A percentile compares a stretch with the other conserved stretches of the same genome.
Evolutionary conservation across 1,139 yeast genomes (phyloP).

Genomic region (Yamadazyma triangularis): DNA sequence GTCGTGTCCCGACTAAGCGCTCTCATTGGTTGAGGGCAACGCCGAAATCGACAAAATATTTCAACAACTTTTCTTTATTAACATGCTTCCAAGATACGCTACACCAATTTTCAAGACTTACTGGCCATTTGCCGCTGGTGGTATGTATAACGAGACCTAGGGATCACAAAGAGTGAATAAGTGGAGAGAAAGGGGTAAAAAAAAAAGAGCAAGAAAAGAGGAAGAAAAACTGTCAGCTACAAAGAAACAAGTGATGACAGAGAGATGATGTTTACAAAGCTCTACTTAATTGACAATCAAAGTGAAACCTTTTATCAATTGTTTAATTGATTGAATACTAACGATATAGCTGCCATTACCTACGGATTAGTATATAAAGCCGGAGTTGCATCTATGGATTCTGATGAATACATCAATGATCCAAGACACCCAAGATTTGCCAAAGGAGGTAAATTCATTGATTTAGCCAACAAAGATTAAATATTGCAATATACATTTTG

Average conservation of each 20-base stretch:
- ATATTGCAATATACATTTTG: too few relatives aligned
- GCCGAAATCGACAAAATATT: slow-evolving; percentile 1
- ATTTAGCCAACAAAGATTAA: slow-evolving; percentile 29
- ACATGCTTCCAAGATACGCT: slow-evolving; percentile 29
- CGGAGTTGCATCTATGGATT: slow-evolving; percentile 40
- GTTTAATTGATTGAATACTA: too few relatives aligned
- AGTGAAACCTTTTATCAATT: too few relatives aligned
- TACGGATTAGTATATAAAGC: slow-evolving; percentile 43
- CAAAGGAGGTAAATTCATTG: slow-evolving; percentile 48
- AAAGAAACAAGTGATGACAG: too few relatives aligned
- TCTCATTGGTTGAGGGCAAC: not conserved
- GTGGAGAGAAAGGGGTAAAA: too few relatives aligned
- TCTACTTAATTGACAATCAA: too few relatives aligned
- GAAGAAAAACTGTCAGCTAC: too few relatives aligned
- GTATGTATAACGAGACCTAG: slow-evolving; percentile 45
- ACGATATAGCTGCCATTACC: slow-evolving; percentile 35
- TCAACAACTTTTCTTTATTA: slow-evolving; percentile 3
- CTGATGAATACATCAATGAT: slow-evolving; percentile 48
- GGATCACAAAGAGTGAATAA: too few relatives aligned
- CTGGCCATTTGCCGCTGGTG: slow-evolving; percentile 51
- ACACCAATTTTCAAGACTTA: slow-evolving; percentile 44
- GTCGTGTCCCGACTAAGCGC: too few relatives aligned
- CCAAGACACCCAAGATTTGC: slow-evolving; percentile 55
- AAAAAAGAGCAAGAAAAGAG: too few relatives aligned
- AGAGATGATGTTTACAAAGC: too few relatives aligned